These are phyloP conservation scores for Dictyostelium citrinum DNA, from an alignment of 78 protist species.

Conservation along the genomic window DNA sequence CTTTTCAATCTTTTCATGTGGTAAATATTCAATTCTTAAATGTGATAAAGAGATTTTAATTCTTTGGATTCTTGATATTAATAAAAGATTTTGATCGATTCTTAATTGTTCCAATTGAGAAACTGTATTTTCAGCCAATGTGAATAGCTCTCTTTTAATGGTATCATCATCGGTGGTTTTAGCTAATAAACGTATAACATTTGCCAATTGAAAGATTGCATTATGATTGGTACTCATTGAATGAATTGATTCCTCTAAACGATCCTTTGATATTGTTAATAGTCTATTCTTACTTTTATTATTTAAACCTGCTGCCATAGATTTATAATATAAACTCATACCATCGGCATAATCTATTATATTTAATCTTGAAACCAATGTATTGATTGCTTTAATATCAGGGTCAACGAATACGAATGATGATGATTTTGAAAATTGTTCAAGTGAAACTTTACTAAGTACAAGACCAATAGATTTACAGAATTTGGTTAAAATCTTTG, in stretches of 20 bases:
- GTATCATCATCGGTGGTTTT: background rate
- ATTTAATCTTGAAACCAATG: conserved; percentile 48
- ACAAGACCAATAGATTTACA: conserved; percentile 39
- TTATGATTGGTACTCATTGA: conserved; percentile 62
- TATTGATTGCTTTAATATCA: conserved; percentile 34
- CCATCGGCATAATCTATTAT: conserved; percentile 74
- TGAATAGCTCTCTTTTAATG: background rate
- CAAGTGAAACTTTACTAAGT: background rate
- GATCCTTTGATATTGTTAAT: conserved; percentile 7
- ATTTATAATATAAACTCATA: conserved; percentile 59
- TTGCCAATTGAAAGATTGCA: conserved; percentile 65
- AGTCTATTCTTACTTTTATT: background rate
- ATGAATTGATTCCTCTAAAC: conserved; percentile 25
- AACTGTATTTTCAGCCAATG: conserved; percentile 2
- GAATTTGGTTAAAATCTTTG: background rate
- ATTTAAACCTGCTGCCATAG: background rate
- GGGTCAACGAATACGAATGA: conserved; percentile 55
- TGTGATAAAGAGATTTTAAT: background rate
- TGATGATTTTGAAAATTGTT: background rate
- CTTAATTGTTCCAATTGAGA: conserved; percentile 10
- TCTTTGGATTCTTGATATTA: background rate
- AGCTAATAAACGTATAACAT: conserved; percentile 42
- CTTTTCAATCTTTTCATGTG: background rate
- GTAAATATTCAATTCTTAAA: background rate
- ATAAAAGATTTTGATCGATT: conserved; percentile 49